Conservation (phyloP, 139 green algal species). For the Desmodesmus armatus region DNA sequence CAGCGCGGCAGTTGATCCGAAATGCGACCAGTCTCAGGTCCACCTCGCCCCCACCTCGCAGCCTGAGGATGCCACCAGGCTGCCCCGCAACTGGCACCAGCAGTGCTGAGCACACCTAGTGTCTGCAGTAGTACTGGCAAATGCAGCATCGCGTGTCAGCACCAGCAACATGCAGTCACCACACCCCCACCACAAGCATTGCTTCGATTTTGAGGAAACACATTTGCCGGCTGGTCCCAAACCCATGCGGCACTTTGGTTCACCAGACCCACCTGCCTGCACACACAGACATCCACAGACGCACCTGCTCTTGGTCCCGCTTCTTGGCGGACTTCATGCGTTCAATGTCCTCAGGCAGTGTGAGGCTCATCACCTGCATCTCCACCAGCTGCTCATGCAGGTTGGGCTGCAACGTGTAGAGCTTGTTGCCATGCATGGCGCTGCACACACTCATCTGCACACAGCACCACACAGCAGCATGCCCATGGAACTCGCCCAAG, state of each 20-base stretch:
- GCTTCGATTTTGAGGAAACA: no score
- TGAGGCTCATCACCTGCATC: slow-evolving; percentile 74
- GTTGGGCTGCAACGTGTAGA: slow-evolving; percentile 78
- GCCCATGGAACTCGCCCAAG: no score
- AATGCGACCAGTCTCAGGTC: neutral
- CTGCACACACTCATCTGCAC: slow-evolving; percentile 57
- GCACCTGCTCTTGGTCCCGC: slow-evolving; percentile 54
- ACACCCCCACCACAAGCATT: no score
- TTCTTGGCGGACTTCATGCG: slow-evolving; percentile 67
- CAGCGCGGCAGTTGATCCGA: neutral
- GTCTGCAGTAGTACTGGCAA: no score
- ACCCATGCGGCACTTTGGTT: no score
- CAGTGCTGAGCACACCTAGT: no score
- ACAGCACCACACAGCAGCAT: slow-evolving; percentile 13
- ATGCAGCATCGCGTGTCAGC: no score
- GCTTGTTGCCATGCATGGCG: slow-evolving; percentile 70
- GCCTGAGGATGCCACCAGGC: neutral
- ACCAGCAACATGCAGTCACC: no score
- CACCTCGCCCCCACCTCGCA: no score
- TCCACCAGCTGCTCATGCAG: slow-evolving; percentile 76
- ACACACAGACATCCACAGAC: neutral
- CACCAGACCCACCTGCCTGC: neutral
- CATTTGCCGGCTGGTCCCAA: no score
- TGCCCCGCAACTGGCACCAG: neutral
- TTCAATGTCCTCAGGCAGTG: slow-evolving; percentile 79